Base-by-base conservation (phyloP, 768 basidiomycete genomes). In the Leucogyrophana mollusca region DNA sequence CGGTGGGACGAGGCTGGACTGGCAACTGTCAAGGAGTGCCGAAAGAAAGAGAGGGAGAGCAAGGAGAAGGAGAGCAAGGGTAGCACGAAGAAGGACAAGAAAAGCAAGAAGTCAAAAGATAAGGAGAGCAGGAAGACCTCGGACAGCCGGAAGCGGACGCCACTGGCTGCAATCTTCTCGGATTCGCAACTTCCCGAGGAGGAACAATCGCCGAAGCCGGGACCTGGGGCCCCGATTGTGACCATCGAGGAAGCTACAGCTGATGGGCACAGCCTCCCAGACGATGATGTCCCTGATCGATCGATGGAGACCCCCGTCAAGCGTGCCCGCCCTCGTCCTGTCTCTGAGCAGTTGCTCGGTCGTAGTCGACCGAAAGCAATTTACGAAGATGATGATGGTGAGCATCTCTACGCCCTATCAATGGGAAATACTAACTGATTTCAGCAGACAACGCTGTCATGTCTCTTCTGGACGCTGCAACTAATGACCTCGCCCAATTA, bases 401-500 rank as follows among this genome's bases (percentile, higher is more conserved):
- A 48, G 64, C 40, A 6, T n/a, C 13, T 24, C n/a, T n/a, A n/a
- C n/a, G 32, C 32, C n/a, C 32, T 9, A 9, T n/a, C 32, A 9
- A 33, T n/a, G 9, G 9, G 9, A 9, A n/a, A n/a, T 25, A 14
- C 2, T 36, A 14, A 23, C 36, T 9, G 10, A 0, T 45, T 45
- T 16, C 3, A 5, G 23, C 30, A 67, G 56, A 67, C 4, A 49
- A 51, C 78, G 87, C 76, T 50, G 79, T 79, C 11, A 57, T 89
- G 1, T 86, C 82, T 0, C 75, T 88, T 23, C 68, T 90, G n/a
- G 85, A 85, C 51, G 86, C 87, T 0, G 89, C 86, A 0, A 91
- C 89, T 1, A 80, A 87, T 41, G 89, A 91, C 34, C 75, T 92
- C 3, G 89, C 85, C 0, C 79, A 79, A 45, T 69, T 92, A 3